Evolutionary conservation across 495 filamentous ascomycete species (phyloP).

Genomic region (Tuber indicum): DNA sequence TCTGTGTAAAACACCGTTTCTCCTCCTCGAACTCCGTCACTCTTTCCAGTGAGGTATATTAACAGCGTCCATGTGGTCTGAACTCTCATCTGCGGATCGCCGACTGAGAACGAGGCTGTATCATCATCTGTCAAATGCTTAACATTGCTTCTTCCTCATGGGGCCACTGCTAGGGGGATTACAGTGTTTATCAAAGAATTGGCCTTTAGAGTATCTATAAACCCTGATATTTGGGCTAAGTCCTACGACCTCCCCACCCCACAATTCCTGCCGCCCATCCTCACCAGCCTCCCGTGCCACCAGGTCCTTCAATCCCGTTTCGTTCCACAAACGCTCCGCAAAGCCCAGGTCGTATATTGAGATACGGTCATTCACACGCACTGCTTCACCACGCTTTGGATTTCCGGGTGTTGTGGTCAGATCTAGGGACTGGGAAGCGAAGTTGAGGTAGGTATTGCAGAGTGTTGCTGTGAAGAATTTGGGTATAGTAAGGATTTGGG

Average conservation of each 20-base stretch:
- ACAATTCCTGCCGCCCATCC: slow-evolving; percentile 44
- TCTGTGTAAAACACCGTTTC: slow-evolving; percentile 90
- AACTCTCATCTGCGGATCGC: slow-evolving; percentile 48
- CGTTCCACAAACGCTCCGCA: slow-evolving; percentile 65
- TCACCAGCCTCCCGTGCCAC: slow-evolving; percentile 42
- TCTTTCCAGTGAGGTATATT: slow-evolving; percentile 69
- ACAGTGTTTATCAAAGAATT: slow-evolving; percentile 57
- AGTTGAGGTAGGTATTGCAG: slow-evolving; percentile 74
- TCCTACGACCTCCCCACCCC: slow-evolving; percentile 80
- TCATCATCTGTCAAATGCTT: slow-evolving; percentile 60
- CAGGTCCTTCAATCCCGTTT: slow-evolving; percentile 55
- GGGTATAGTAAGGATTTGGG: slow-evolving; percentile 68
- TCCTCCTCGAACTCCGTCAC: slow-evolving; percentile 66
- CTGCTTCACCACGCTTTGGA: slow-evolving; percentile 76
- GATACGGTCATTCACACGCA: slow-evolving; percentile 86
- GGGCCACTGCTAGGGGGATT: background rate
- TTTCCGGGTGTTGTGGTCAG: slow-evolving; percentile 74
- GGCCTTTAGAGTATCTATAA: slow-evolving; percentile 80
- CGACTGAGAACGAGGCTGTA: slow-evolving; percentile 59
- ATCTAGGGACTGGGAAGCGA: slow-evolving; percentile 61
- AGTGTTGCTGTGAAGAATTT: slow-evolving; percentile 73
- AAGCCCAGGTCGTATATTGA: slow-evolving; percentile 72
- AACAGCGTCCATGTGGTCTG: slow-evolving; percentile 90
- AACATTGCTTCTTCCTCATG: background rate
- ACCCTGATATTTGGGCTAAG: slow-evolving; percentile 84